Conservation (phyloP, 2,329 filamentous ascomycete genomes). For the Stromatinia cepivora region DNA sequence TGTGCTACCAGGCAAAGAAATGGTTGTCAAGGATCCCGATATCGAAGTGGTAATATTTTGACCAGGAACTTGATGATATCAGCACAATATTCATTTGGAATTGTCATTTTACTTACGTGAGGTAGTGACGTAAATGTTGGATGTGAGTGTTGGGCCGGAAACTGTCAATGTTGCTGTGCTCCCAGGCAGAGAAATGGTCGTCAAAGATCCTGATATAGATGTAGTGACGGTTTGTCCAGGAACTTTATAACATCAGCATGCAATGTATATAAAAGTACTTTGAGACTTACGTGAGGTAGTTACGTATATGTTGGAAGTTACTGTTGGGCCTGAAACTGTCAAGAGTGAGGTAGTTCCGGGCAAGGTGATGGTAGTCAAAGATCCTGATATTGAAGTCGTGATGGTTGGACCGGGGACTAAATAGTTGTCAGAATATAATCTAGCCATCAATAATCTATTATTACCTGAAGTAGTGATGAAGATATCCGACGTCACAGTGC, state of each 20-base stretch:
- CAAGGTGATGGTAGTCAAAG: slow-evolving; percentile 24
- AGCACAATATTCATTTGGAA: not conserved
- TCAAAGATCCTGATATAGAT: slow-evolving; percentile 27
- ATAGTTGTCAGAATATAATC: not conserved
- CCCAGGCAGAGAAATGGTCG: slow-evolving; percentile 21
- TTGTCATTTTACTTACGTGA: not conserved
- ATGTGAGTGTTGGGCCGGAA: not conserved
- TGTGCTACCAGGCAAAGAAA: slow-evolving; percentile 7
- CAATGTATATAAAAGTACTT: not conserved
- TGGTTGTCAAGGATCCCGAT: slow-evolving; percentile 20
- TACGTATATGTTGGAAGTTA: not conserved
- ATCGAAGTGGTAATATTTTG: slow-evolving; percentile 22
- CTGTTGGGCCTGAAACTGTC: not conserved
- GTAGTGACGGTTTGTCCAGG: slow-evolving; percentile 13
- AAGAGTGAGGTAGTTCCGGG: slow-evolving; percentile 18
- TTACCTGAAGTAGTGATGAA: slow-evolving; percentile 15
- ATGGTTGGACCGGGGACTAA: slow-evolving; percentile 8
- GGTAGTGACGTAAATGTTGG: not conserved
- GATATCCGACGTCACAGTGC: not conserved
- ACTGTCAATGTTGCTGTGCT: slow-evolving; percentile 16
- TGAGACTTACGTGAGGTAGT: slow-evolving; percentile 7
- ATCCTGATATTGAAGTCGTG: slow-evolving; percentile 26
- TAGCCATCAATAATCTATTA: no score
- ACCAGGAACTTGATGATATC: not conserved
- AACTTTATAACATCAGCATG: not conserved